Conservation (phyloP, 1,284 basidiomycete genomes). For the Entoloma clypeatum region DNA sequence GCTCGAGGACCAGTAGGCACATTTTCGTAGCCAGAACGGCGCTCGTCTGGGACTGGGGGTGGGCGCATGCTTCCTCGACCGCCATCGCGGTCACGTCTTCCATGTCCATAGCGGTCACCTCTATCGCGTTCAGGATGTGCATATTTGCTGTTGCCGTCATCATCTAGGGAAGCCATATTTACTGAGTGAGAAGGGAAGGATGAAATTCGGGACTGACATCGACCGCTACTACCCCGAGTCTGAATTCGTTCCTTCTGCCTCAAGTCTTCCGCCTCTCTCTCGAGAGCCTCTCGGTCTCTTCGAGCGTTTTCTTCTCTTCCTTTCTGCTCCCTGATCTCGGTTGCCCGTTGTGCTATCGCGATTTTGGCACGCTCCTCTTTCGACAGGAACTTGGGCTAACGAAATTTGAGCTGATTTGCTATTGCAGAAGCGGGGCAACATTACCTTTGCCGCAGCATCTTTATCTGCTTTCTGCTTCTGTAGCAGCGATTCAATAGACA, state of each 20-base stretch:
- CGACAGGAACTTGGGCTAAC: slow-evolving; percentile 85
- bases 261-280: slow-evolving; percentile 71
- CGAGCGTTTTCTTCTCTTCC: slow-evolving; percentile 56
- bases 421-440: background rate
- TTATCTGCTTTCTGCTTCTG: slow-evolving; percentile 85
- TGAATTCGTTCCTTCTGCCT: slow-evolving; percentile 39
- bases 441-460: slow-evolving; percentile 84
- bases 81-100: slow-evolving; percentile 26
- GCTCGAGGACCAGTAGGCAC: slow-evolving; percentile 84
- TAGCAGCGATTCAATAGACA: slow-evolving; percentile 82
- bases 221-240: slow-evolving; percentile 25
- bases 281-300: slow-evolving; percentile 62
- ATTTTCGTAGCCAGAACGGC: slow-evolving; percentile 49
- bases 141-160: slow-evolving; percentile 62
- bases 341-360: slow-evolving; percentile 81
- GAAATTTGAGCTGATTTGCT: background rate
- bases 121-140: slow-evolving; percentile 47
- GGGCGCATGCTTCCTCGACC: slow-evolving; percentile 31
- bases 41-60: slow-evolving; percentile 33
- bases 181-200: slow-evolving; percentile 14
- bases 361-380: slow-evolving; percentile 86
- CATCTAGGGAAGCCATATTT: slow-evolving; percentile 42
- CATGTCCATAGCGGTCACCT: slow-evolving; percentile 27
- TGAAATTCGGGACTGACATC: slow-evolving; percentile 40
- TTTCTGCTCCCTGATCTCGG: slow-evolving; percentile 70